Percentiles rank a stretch among this genome's conserved stretches.
These are phyloP conservation scores for Trypanosoma brucei DNA, from an alignment of 208 protist genomes.

Conservation along the genomic window DNA sequence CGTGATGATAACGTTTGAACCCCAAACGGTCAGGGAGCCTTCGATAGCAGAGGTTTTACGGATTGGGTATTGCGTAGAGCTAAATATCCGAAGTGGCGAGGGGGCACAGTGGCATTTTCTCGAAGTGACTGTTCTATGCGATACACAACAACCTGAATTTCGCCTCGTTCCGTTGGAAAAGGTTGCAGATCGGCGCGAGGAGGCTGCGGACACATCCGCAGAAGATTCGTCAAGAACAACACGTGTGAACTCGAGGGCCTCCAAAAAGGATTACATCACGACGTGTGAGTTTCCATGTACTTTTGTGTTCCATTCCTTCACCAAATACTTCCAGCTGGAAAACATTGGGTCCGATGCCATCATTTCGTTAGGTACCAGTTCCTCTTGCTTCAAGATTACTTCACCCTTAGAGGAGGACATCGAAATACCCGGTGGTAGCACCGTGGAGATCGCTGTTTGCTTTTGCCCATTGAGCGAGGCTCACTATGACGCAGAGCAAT, in stretches of 20 bases:
- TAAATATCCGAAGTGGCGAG: conserved; percentile 64
- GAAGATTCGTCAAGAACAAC: neutral
- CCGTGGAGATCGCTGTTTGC: conserved; percentile 38
- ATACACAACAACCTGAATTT: conserved; percentile 60
- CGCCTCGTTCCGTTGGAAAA: conserved; percentile 25
- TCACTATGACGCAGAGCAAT: conserved; percentile 30
- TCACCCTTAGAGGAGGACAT: conserved; percentile 24
- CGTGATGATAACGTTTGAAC: conserved; percentile 63
- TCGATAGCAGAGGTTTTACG: conserved; percentile 41
- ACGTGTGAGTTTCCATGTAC: conserved; percentile 43
- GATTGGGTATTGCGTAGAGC: conserved; percentile 64
- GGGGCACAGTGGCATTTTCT: conserved; percentile 76
- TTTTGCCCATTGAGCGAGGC: conserved; percentile 62
- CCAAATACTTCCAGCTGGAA: conserved; percentile 49
- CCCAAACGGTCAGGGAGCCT: conserved; percentile 42
- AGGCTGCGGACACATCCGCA: neutral
- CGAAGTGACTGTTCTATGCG: conserved; percentile 47
- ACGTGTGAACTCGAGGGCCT: neutral
- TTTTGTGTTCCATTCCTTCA: conserved; percentile 43
- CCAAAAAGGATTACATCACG: conserved; percentile 1
- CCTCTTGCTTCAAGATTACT: conserved; percentile 40
- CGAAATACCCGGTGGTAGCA: conserved; percentile 32
- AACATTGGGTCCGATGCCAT: conserved; percentile 75
- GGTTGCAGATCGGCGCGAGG: neutral
- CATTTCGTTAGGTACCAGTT: conserved; percentile 53